These are phyloP conservation scores for Chaetothyriales sp. DNA, from an alignment of 2,329 filamentous ascomycete genomes.

Conservation along the genomic window DNA sequence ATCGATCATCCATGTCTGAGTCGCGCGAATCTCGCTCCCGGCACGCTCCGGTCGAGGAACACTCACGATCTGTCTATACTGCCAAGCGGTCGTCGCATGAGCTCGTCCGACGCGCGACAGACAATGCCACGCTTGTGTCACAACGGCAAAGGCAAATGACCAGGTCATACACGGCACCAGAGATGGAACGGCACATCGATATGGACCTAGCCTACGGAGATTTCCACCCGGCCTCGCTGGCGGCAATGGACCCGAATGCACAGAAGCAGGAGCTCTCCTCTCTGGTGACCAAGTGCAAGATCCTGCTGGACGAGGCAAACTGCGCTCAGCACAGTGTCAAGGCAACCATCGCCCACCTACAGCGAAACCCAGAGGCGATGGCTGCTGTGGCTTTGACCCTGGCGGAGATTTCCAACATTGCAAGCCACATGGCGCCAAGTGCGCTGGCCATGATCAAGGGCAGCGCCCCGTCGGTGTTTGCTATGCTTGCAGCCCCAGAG, in stretches of 20 bases:
- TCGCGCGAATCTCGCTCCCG: background rate
- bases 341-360: slow-evolving; percentile 64
- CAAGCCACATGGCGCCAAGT: slow-evolving; percentile 69
- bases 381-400: slow-evolving; percentile 86
- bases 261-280: slow-evolving; percentile 39
- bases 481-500: slow-evolving; percentile 73
- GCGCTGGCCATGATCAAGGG: slow-evolving; percentile 63
- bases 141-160: slow-evolving; percentile 6
- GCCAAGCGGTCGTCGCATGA: slow-evolving; percentile 19
- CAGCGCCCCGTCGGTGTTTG: slow-evolving; percentile 72
- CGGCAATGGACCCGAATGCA: slow-evolving; percentile 27
- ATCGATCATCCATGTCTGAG: background rate
- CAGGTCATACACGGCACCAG: slow-evolving; percentile 14
- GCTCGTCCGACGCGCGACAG: slow-evolving; percentile 15
- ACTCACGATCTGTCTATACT: slow-evolving; percentile 8
- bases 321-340: slow-evolving; percentile 75
- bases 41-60: slow-evolving; percentile 14
- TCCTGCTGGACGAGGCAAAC: slow-evolving; percentile 69
- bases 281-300: slow-evolving; percentile 61
- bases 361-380: slow-evolving; percentile 75
- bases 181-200: slow-evolving; percentile 45
- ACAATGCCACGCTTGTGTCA: slow-evolving; percentile 8
- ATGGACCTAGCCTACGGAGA: slow-evolving; percentile 87
- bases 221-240: slow-evolving; percentile 48
- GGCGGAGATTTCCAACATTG: slow-evolving; percentile 72